Evolutionary conservation across 2,329 filamentous ascomycete species (phyloP), one percentile per base, ranked within the genome.

Genomic region (Xylaria sp.): DNA sequence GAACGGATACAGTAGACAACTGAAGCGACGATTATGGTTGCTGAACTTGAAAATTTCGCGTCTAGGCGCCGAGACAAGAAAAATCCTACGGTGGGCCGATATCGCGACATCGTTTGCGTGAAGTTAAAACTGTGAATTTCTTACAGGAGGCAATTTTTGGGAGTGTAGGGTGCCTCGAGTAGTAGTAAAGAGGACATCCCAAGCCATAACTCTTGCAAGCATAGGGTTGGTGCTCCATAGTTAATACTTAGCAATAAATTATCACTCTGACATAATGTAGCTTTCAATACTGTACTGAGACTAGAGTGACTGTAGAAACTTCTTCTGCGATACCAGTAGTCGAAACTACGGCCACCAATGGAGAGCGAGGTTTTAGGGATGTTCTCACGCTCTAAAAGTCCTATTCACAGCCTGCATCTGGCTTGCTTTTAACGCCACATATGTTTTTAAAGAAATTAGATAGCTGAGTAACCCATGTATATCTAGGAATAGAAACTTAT

Each of bases 341-440:
- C 48, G 13, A 38, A n/a, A 36, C 58, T 42, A 53, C 59, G 56
- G 23, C 51, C 42, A 31, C 40, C 49, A 54, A 54, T 49, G 49
- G 31, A 60, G 13, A 33, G 46, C 31, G 10, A 63, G 17, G 56
- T 31, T 6, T 9, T 54, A 59, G 23, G 59, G 40, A 59, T 53
- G 46, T 54, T 42, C 17, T 59, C 42, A 44, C 33, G 36, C 62
- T 68, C 65, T 48, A 63, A 48, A 65, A 53, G 54, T 62, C 31
- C 68, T 61, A 54, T 36, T 11, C 7, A 61, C 23, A 51, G 20
- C 54, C 23, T 48, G 15, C 23, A 42, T 65, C 31, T 62, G 61
- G 61, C 53, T 67, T 58, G 61, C 65, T 65, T 53, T 65, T 62
- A 57, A 58, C 49, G 51, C 63, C 57, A 69, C 49, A 48, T 36